Evolutionary conservation across 1,139 yeast genomes (phyloP).

Genomic region (Groenewaldozyma auringiensis): DNA sequence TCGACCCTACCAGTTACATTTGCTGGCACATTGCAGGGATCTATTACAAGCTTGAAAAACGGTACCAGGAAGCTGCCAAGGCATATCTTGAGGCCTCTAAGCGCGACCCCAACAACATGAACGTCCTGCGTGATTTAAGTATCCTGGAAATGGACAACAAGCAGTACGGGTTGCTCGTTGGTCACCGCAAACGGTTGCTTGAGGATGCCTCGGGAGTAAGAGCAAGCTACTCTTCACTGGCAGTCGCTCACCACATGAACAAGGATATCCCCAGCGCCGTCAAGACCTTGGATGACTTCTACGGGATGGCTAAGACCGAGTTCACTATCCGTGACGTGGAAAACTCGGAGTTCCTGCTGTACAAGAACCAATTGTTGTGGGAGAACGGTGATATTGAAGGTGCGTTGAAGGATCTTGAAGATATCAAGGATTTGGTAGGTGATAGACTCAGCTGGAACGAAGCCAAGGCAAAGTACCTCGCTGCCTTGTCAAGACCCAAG

Average conservation of each 20-base stretch:
- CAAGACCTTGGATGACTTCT: conserved; percentile 65
- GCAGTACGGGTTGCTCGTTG: conserved; percentile 56
- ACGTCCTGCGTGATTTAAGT: conserved; percentile 75
- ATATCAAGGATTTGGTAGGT: conserved; percentile 43
- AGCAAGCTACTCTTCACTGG: conserved; percentile 88
- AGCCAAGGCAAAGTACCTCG: conserved; percentile 53
- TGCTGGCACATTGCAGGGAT: conserved; percentile 85
- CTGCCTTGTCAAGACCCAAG: conserved; percentile 37
- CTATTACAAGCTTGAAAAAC: conserved; percentile 61
- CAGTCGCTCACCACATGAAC: conserved; percentile 75
- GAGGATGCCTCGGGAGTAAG: conserved; percentile 77
- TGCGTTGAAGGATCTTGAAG: conserved; percentile 57
- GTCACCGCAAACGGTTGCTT: conserved; percentile 60
- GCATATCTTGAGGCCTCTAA: conserved; percentile 74
- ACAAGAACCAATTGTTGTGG: conserved; percentile 59
- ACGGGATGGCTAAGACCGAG: conserved; percentile 56
- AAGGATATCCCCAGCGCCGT: conserved; percentile 62
- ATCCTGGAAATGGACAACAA: conserved; percentile 73
- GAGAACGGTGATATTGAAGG: conserved; percentile 55
- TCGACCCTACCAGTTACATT: conserved; percentile 51
- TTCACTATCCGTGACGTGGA: conserved; percentile 55
- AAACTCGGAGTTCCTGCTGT: conserved; percentile 71
- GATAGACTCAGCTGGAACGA: conserved; percentile 64
- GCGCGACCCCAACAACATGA: conserved; percentile 71
- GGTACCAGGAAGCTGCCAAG: conserved; percentile 70